A percentile compares a stretch with the other conserved stretches of the same genome.
Evolutionary conservation across 2,329 filamentous ascomycete genomes (phyloP).

Genomic region (Fusarium incarnatum): DNA sequence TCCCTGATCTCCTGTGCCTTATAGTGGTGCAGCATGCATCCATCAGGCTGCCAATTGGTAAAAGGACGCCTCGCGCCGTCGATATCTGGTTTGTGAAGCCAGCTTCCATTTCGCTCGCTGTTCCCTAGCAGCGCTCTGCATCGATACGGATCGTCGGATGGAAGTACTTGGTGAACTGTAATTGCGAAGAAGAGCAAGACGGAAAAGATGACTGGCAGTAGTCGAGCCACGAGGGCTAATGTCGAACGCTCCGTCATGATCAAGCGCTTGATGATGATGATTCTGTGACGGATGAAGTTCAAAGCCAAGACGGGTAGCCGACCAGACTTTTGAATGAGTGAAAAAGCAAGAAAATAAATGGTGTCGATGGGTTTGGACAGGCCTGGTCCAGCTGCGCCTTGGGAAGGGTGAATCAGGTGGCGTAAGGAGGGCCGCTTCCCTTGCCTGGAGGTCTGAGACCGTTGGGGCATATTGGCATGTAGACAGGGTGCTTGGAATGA

Average conservation of each 20-base stretch:
- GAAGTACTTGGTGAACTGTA: slow-evolving; percentile 24
- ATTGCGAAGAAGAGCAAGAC: slow-evolving; percentile 31
- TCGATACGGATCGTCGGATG: slow-evolving; percentile 60
- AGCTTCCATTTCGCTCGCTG: slow-evolving; percentile 58
- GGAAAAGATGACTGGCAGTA: slow-evolving; percentile 39
- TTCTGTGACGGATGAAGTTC: background rate
- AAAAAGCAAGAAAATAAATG: background rate
- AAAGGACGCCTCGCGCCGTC: slow-evolving; percentile 50
- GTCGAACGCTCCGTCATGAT: slow-evolving; percentile 27
- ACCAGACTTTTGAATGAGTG: background rate
- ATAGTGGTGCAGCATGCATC: slow-evolving; percentile 70
- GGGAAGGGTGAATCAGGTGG: slow-evolving; percentile 7
- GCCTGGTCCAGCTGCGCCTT: background rate
- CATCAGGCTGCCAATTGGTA: slow-evolving; percentile 68
- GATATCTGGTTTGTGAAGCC: slow-evolving; percentile 54
- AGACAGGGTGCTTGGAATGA: background rate
- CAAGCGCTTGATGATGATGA: background rate
- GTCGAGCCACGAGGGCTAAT: slow-evolving; percentile 21
- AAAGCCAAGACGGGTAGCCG: slow-evolving; percentile 1
- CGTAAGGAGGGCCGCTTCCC: background rate
- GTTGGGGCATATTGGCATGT: slow-evolving; percentile 13
- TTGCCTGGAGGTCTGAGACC: slow-evolving; percentile 14
- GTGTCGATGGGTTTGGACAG: background rate
- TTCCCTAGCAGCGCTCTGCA: slow-evolving; percentile 59
- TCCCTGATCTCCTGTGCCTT: slow-evolving; percentile 60